These are phyloP conservation scores for Lasiodiplodia theobromae DNA, from an alignment of 2,329 filamentous ascomycete species.

Conservation along the genomic window DNA sequence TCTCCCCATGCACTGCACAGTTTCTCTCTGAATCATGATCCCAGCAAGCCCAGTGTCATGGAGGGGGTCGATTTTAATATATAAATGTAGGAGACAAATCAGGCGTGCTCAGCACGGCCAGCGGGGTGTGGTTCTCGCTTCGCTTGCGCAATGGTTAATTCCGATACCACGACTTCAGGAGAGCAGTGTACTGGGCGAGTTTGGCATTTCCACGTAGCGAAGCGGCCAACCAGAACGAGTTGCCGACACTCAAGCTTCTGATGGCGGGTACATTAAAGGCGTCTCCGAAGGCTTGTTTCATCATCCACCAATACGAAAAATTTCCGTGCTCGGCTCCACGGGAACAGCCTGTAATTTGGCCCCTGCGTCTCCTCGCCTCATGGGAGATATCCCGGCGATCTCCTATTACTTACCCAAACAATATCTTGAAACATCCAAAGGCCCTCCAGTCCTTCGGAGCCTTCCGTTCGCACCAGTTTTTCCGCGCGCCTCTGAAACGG, in stretches of 20 bases:
- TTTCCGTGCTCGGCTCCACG: neutral
- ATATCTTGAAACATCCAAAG: neutral
- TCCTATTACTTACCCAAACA: neutral
- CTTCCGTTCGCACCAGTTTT: neutral
- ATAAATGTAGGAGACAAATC: no score
- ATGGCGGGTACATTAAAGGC: neutral
- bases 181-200: neutral
- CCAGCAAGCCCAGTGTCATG: no score
- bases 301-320: neutral
- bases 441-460: neutral
- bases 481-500: neutral
- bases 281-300: neutral
- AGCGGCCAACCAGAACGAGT: neutral
- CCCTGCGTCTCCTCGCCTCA: neutral
- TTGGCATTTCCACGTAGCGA: neutral
- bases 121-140: no score
- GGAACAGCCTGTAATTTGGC: neutral
- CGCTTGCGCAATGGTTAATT: no score
- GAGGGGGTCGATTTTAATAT: no score
- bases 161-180: no score
- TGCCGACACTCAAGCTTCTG: neutral
- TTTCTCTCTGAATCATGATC: no score
- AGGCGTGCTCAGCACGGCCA: no score
- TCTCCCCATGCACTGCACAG: no score
- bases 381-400: neutral